Evolutionary conservation across 2,329 filamentous ascomycete genomes (phyloP), one percentile per base, ranked within the genome.

Genomic region (Nemania serpens): DNA sequence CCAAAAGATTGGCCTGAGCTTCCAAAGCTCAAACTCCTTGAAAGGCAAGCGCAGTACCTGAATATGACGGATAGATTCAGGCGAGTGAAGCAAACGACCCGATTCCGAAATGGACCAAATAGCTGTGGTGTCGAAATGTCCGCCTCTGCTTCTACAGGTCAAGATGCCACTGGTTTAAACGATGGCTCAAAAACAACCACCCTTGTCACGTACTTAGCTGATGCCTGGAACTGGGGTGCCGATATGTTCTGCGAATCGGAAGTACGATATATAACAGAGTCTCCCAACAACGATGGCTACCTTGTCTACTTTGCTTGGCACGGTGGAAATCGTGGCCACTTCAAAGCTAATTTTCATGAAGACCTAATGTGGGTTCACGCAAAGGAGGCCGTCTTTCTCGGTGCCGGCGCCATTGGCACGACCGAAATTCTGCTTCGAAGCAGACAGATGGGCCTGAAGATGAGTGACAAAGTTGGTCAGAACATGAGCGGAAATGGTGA

Each of bases 211-310:
- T 90, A 90, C 67, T 75, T 90, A 7, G 81, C 84, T 7, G 88
- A 90, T 71, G 87, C 88, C 1, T 90, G 87, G 87, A 88, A 89
- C 68, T 88, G 86, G 85, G 88, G 87, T 9, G 85, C 88, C 12
- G 87, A 90, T 68, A 84, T 90, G 73, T 90, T 90, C 64, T 90
- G 88, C 72, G 82, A 87, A 66, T 87, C 86, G 62, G 86, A 90
- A 71, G 88, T 89, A 1, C 79, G 84, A 46, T 84, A 88, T 68
- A 77, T 90, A 52, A 80, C 84, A 57, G 82, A 85, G 70, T 79
- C 80, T 43, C 77, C 76, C 1, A 70, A 72, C 0, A 74, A 75
- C 4, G 79, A 81, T 13, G 87, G 88, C 1, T 90, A 88, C 70
- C 77, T 87, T 18, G 75, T 90, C 29, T 88, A 83, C 73, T 89